These are phyloP conservation scores for Datisca glomerata DNA, from an alignment of 306 rosid species.

Conservation along the genomic window DNA sequence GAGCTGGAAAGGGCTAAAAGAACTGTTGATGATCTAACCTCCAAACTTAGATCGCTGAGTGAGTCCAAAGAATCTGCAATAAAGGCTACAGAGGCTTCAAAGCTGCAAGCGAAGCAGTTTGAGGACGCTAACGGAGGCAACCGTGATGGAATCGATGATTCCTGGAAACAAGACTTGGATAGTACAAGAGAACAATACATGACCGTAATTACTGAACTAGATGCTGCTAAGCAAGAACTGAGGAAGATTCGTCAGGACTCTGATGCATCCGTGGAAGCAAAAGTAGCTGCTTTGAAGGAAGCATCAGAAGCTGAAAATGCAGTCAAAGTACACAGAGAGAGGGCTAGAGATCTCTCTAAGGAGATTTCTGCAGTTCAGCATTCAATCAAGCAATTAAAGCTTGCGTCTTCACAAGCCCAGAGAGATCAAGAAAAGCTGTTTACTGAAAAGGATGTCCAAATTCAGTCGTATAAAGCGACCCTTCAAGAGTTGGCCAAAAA, in stretches of 20 bases:
- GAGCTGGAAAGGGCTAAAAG: slow-evolving; percentile 71
- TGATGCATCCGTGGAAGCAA: slow-evolving; percentile 55
- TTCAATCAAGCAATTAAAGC: slow-evolving; percentile 63
- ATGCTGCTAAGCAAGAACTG: slow-evolving; percentile 72
- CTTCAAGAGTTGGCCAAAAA: slow-evolving; percentile 53
- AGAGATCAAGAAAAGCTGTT: slow-evolving; percentile 50
- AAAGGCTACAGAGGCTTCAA: slow-evolving; percentile 55
- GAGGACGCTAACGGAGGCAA: slow-evolving; percentile 37
- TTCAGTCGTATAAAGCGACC: slow-evolving; percentile 54
- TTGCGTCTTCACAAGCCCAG: slow-evolving; percentile 56
- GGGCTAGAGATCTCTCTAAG: slow-evolving; percentile 52
- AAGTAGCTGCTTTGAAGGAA: slow-evolving; percentile 42
- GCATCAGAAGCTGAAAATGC: slow-evolving; percentile 56
- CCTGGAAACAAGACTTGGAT: slow-evolving; percentile 75
- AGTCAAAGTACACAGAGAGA: slow-evolving; percentile 41
- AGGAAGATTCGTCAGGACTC: slow-evolving; percentile 60
- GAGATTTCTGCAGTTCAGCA: slow-evolving; percentile 64
- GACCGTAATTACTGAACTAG: slow-evolving; percentile 57
- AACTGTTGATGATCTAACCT: slow-evolving; percentile 47
- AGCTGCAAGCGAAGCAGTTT: slow-evolving; percentile 45
- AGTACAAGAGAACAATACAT: slow-evolving; percentile 43
- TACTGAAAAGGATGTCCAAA: slow-evolving; percentile 62
- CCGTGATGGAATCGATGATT: slow-evolving; percentile 27
- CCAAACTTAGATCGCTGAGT: slow-evolving; percentile 40
- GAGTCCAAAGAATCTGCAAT: slow-evolving; percentile 61